Conservation (phyloP, 495 filamentous ascomycete genomes). For the Sordaria brevicollis region DNA sequence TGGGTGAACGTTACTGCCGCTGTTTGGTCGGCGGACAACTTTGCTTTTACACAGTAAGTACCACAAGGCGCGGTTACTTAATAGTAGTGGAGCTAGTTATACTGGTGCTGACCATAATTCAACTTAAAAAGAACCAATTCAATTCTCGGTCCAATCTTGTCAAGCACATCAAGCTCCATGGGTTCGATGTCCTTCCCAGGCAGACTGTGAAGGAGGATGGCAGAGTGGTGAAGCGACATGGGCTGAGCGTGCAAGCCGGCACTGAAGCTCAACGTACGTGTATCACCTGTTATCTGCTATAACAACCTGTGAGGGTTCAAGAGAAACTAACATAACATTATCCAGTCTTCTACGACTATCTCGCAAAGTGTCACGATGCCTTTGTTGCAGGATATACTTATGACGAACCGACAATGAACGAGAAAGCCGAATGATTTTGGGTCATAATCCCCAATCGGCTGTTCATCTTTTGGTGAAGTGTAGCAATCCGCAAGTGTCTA, state of each 20-base stretch:
- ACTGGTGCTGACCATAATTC: no score
- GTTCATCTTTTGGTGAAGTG: not conserved
- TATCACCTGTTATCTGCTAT: no score
- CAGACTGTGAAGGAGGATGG: not conserved
- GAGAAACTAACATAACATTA: not conserved
- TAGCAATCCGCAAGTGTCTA: not conserved
- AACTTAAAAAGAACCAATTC: not conserved
- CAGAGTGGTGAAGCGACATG: not conserved
- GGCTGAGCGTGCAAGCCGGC: not conserved
- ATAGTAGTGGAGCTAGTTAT: no score
- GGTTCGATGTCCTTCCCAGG: not conserved
- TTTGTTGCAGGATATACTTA: not conserved
- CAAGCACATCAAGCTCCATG: not conserved
- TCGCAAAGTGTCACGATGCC: not conserved
- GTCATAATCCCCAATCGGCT: not conserved
- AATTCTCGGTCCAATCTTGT: not conserved
- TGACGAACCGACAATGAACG: no score
- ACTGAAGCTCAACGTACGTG: not conserved
- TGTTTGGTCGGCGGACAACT: no score
- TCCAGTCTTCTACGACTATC: not conserved
- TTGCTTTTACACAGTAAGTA: no score
- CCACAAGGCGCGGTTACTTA: no score
- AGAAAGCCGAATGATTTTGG: not conserved
- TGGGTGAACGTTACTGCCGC: not conserved
- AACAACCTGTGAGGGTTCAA: no score